Percentiles rank a stretch among this genome's conserved stretches.
These are phyloP conservation scores for Patellaria atrata DNA, from an alignment of 495 filamentous ascomycete genomes.

Conservation along the genomic window DNA sequence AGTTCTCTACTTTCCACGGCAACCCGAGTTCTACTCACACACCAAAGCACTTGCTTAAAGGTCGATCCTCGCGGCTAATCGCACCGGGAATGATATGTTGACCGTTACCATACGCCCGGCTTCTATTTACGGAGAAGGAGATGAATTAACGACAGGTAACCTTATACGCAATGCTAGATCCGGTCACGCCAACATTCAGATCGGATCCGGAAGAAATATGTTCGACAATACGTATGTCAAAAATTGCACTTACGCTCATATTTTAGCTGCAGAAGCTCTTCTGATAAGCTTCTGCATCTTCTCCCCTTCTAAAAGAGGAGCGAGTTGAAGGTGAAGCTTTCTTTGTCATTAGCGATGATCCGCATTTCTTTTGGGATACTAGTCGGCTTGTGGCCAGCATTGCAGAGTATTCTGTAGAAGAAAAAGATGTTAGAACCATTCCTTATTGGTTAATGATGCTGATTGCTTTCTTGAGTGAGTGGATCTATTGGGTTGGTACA, in stretches of 20 bases:
- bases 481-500: conserved; percentile 4
- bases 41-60: conserved; percentile 11
- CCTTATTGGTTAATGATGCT: background rate
- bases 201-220: conserved; percentile 3
- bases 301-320: background rate
- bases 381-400: background rate
- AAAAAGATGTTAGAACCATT: conserved; percentile 1
- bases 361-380: background rate
- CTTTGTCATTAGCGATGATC: conserved; percentile 4
- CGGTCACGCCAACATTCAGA: conserved; percentile 1
- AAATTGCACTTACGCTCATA: conserved; percentile 4
- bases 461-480: background rate
- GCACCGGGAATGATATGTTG: background rate
- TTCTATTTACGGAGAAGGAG: conserved; percentile 2
- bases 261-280: conserved; percentile 5
- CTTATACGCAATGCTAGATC: background rate
- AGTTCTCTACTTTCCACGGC: conserved; percentile 4
- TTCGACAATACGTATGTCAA: conserved; percentile 5
- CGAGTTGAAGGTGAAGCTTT: conserved; percentile 10
- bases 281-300: background rate
- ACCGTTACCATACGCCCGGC: conserved; percentile 4
- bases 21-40: conserved; percentile 8
- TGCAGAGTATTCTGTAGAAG: background rate
- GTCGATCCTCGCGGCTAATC: conserved; percentile 5
- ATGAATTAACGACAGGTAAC: background rate